Evolutionary conservation across 2,329 filamentous ascomycete genomes (phyloP), one percentile per base, ranked within the genome.

Genomic region (Fusarium duplospermum): DNA sequence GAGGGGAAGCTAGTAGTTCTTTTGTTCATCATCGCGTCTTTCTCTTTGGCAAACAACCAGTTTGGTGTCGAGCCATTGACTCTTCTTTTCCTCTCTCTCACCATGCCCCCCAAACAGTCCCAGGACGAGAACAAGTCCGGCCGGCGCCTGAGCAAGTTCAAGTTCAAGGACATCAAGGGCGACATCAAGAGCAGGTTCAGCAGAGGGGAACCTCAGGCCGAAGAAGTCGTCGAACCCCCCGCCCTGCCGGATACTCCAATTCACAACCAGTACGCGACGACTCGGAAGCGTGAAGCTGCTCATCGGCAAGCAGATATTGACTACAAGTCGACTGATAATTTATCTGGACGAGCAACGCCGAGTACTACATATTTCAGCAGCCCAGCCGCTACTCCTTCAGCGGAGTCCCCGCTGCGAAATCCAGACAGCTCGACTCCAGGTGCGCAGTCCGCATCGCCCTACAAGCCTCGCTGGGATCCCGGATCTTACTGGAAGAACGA

Each of bases 1-100:
- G 22, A 42, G 35, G 35, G 24, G 8, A 18, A 20, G 36, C 36
- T 45, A 40, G 27, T 14, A 61, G 27, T 40, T 61, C 38, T 45
- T 61, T 45, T 59, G 58, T 61, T 61, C 58, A 61, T 61, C 58
- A 33, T 61, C 40, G 58, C 24, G 36, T n/a, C n/a, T n/a, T 27
- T 45, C 18, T 61, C 27, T 45, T 33, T 61, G 38, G 38, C 27
- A 61, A 29, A 29, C 47, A 14, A 6, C 40, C 20, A 45, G 20
- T 13, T 6, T 52, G 24, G 31, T 52, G 27, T 52, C 18, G n/a
- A 52, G 47, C 27, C 42, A 31, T 61, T 61, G 27, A 13, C 40
- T 33, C 27, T 29, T 61, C 38, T 61, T 35, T 35, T 35, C 31
- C 6, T 61, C 38, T 33, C 58, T 33, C n/a, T 14, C 24, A 14